phyloP scores from a whole-genome alignment of 2,329 filamentous ascomycete species.

The Cladophialophora chaetospira region DNA sequence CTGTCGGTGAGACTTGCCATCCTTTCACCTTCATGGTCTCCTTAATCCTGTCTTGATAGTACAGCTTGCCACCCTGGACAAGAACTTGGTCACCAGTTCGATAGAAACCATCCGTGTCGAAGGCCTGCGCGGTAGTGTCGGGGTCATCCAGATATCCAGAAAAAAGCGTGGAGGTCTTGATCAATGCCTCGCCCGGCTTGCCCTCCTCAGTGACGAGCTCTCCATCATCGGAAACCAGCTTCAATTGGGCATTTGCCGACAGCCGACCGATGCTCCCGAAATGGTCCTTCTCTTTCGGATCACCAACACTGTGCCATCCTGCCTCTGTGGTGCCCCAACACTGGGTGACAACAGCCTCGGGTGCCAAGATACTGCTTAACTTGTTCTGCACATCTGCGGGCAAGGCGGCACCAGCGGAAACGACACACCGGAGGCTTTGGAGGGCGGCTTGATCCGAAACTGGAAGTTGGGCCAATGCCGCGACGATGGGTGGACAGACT shows the following conservation, averaged over 20 bases:
- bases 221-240: slow-evolving; percentile 41
- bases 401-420: slow-evolving; percentile 54
- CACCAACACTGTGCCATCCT: slow-evolving; percentile 39
- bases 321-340: slow-evolving; percentile 60
- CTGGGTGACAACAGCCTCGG: slow-evolving; percentile 47
- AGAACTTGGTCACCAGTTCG: slow-evolving; percentile 48
- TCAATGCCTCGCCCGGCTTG: slow-evolving; percentile 41
- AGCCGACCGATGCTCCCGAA: slow-evolving; percentile 52
- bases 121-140: slow-evolving; percentile 35
- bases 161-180: slow-evolving; percentile 43
- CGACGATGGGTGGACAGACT: slow-evolving; percentile 51
- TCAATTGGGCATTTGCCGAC: slow-evolving; percentile 41
- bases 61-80: slow-evolving; percentile 41
- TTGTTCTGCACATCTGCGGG: slow-evolving; percentile 44
- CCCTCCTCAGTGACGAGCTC: slow-evolving; percentile 36
- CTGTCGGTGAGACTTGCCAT: slow-evolving; percentile 53
- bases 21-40: slow-evolving; percentile 50
- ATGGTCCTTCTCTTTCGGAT: slow-evolving; percentile 43
- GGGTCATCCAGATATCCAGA: slow-evolving; percentile 42
- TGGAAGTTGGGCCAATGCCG: slow-evolving; percentile 39
- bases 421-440: slow-evolving; percentile 47
- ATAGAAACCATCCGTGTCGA: slow-evolving; percentile 45
- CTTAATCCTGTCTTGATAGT: slow-evolving; percentile 46
- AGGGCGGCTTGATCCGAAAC: slow-evolving; percentile 36
- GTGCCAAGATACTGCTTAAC: slow-evolving; percentile 45